phyloP scores from a whole-genome alignment of 345 rosid species.

The Isatis tinctoria region DNA sequence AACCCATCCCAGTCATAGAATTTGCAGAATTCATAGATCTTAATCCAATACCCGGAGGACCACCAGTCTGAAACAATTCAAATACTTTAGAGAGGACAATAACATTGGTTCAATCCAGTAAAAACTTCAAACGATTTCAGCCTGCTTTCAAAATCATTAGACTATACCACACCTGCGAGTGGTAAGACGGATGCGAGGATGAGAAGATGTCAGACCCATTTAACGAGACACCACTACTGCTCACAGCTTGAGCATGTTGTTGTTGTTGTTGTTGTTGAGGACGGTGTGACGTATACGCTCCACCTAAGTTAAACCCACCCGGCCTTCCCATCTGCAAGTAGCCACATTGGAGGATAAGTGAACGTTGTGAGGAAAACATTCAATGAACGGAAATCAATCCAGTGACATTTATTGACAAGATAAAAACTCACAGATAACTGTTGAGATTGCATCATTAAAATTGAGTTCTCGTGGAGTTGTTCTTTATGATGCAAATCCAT shows the following conservation, averaged over 20 bases:
- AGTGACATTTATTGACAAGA: constrained; percentile 3
- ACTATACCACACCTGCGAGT: constrained; percentile 68
- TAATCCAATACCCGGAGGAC: constrained; percentile 74
- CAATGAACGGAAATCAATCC: not conserved
- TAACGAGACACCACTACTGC: constrained; percentile 62
- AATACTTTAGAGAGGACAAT: constrained; percentile 8
- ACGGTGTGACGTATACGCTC: constrained; percentile 67
- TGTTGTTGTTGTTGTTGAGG: constrained; percentile 73
- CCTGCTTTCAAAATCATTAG: constrained; percentile 1
- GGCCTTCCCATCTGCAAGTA: constrained; percentile 82
- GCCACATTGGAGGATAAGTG: constrained; percentile 7
- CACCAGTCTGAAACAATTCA: constrained; percentile 56
- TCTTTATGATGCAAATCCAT: constrained; percentile 94
- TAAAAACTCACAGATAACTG: constrained; percentile 71
- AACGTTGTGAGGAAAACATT: not conserved
- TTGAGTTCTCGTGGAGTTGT: constrained; percentile 78
- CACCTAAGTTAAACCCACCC: constrained; percentile 76
- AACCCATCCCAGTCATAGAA: constrained; percentile 58
- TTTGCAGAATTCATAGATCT: constrained; percentile 80
- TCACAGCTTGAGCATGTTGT: constrained; percentile 68
- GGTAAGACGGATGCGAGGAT: constrained; percentile 71
- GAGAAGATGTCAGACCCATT: constrained; percentile 80
- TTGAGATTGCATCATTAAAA: constrained; percentile 94
- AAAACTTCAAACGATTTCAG: not conserved
- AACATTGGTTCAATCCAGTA: not conserved